Percentiles rank a stretch among this genome's conserved stretches.
Evolutionary conservation across 2,329 filamentous ascomycete genomes (phyloP).

Genomic region (Trichoderma breve): DNA sequence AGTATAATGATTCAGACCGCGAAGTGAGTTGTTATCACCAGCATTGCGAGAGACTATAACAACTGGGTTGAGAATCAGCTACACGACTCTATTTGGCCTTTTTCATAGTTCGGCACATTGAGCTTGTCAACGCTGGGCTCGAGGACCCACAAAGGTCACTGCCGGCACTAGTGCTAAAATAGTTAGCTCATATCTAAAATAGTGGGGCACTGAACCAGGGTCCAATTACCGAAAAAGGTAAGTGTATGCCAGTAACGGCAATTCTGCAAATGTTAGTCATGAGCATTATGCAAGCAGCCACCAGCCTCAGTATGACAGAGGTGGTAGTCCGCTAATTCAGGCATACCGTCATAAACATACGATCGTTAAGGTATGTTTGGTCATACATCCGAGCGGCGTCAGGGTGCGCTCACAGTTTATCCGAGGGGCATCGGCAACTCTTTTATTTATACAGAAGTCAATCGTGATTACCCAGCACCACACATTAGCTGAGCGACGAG

Average conservation of each 20-base stretch:
- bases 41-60: too few species aligned
- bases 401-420: neutral
- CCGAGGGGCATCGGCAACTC: neutral
- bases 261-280: neutral
- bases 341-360: neutral
- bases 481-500: neutral
- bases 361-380: neutral
- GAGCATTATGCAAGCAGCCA: neutral
- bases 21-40: too few species aligned
- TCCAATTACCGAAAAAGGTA: neutral
- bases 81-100: neutral
- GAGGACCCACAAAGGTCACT: neutral
- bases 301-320: neutral
- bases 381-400: neutral
- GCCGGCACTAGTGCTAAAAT: neutral
- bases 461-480: neutral
- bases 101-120: neutral
- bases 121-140: neutral
- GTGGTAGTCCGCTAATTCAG: neutral
- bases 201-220: neutral
- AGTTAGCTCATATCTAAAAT: fast-evolving
- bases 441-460: neutral
- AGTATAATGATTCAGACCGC: too few species aligned
- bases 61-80: too few species aligned
- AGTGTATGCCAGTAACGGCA: neutral